Evolutionary conservation across 2,329 filamentous ascomycete genomes (phyloP).

Genomic region (Dothistroma septosporum): DNA sequence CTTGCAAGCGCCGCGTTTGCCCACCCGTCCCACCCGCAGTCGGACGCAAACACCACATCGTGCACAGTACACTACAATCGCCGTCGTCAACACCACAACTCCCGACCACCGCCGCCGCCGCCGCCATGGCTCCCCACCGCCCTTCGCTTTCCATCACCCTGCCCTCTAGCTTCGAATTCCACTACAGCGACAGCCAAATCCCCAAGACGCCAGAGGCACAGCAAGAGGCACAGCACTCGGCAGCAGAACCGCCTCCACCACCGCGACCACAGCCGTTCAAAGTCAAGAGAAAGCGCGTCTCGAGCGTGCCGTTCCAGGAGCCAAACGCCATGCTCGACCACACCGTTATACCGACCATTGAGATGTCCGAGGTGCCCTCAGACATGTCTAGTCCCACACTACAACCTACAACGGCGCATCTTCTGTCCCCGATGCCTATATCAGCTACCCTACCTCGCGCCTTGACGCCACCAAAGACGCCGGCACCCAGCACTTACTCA

Average conservation of each 20-base stretch:
- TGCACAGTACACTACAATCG: constrained; percentile 3
- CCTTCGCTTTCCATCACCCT: constrained; percentile 49
- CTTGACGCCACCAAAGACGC: constrained; percentile 49
- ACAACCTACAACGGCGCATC: constrained; percentile 33
- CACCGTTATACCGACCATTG: constrained; percentile 47
- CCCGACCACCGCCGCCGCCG: background rate
- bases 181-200: constrained; percentile 40
- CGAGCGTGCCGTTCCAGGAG: constrained; percentile 24
- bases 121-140: constrained; percentile 37
- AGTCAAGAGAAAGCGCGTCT: constrained; percentile 44
- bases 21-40: background rate
- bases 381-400: constrained; percentile 29
- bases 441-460: constrained; percentile 33
- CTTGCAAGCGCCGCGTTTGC: background rate
- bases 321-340: constrained; percentile 26
- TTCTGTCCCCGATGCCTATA: constrained; percentile 41
- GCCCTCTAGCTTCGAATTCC: constrained; percentile 49
- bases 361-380: constrained; percentile 40
- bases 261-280: constrained; percentile 48
- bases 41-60: background rate
- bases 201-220: constrained; percentile 43
- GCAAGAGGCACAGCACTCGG: constrained; percentile 22
- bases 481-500: constrained; percentile 32
- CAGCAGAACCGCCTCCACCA: constrained; percentile 40
- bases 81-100: background rate